Base-by-base conservation (phyloP, 257 asterid genomes). In the Verbascum thapsus region DNA sequence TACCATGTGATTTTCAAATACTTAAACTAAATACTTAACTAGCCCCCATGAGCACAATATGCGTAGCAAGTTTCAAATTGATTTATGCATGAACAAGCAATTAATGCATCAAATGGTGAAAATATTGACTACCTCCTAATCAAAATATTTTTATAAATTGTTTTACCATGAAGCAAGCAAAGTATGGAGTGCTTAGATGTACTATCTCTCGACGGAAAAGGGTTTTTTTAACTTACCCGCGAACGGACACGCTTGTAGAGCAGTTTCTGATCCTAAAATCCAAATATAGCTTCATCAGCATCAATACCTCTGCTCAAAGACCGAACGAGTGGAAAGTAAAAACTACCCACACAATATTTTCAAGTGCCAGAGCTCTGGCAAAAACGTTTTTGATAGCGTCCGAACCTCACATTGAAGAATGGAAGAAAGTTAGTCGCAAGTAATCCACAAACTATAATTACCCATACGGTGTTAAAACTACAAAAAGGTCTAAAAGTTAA, bases 351-450 rank as follows among this genome's bases (percentile, higher is more conserved):
- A 82, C 61, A 66, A 66, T 73, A 67, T 64, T 79, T 68, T 81
- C 76, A 76, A 70, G 67, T 74, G 83, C 88, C 88, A 79, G 83
- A 73, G 72, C 81, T 68, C 85, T 68, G 83, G 79, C 72, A 57
- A 81, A n/a, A n/a, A n/a, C n/a, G n/a, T n/a, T n/a, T n/a, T n/a
- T n/a, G n/a, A n/a, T n/a, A n/a, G n/a, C n/a, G n/a, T n/a, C n/a
- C n/a, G n/a, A n/a, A n/a, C n/a, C n/a, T n/a, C n/a, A n/a, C 69
- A 61, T 72, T 83, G 74, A 73, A 80, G 69, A 76, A 80, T 70
- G 78, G 82, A 82, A n/a, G n/a, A n/a, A 68, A 76, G 80, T 78
- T 70, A 77, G 83, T 80, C 70, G 65, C 68, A 71, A 64, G 69
- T 32, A 47, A 67, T 69, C 52, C 74, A 67, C 62, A 83, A 62